These are phyloP conservation scores for Arthrinium phaeospermum DNA, from an alignment of 2,329 filamentous ascomycete genomes.

Conservation along the genomic window DNA sequence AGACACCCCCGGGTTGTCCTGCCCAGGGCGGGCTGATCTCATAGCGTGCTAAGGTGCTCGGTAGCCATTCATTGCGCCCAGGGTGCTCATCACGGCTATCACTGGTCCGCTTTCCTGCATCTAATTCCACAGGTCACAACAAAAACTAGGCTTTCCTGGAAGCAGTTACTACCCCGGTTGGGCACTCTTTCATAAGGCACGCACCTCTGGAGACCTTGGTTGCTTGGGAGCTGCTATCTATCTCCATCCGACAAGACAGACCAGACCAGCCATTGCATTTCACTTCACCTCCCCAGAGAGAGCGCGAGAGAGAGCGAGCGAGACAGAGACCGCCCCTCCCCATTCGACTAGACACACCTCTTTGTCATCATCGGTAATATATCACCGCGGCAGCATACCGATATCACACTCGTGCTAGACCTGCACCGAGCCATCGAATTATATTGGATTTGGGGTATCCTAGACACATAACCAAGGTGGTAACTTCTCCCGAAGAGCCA, in stretches of 20 bases:
- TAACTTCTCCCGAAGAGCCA: constrained; percentile 4
- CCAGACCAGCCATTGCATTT: constrained; percentile 31
- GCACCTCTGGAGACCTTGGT: constrained; percentile 29
- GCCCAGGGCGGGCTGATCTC: constrained; percentile 28
- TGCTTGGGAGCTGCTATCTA: constrained; percentile 27
- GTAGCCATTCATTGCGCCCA: constrained; percentile 46
- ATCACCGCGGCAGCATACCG: constrained; percentile 14
- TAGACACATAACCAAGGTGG: constrained; percentile 6
- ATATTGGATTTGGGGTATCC: constrained; percentile 1
- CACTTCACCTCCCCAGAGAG: constrained; percentile 26
- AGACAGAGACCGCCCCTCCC: constrained; percentile 32
- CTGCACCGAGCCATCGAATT: constrained; percentile 16
- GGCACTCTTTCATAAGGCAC: constrained; percentile 34
- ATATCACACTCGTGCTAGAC: constrained; percentile 15
- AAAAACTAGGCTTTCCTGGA: constrained; percentile 29
- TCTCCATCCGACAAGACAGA: constrained; percentile 21
- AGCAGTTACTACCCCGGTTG: constrained; percentile 34
- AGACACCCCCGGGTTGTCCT: constrained; percentile 28
- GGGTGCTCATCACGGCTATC: constrained; percentile 40
- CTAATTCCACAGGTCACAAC: constrained; percentile 42
- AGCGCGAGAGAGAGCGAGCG: too few species aligned
- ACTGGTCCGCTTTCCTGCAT: constrained; percentile 47
- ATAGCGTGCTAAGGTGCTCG: constrained; percentile 39
- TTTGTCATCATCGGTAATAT: constrained; percentile 16
- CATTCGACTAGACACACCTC: constrained; percentile 21